These are phyloP conservation scores for Acmispon strigosus DNA, from an alignment of 306 rosid genomes.

Conservation along the genomic window DNA sequence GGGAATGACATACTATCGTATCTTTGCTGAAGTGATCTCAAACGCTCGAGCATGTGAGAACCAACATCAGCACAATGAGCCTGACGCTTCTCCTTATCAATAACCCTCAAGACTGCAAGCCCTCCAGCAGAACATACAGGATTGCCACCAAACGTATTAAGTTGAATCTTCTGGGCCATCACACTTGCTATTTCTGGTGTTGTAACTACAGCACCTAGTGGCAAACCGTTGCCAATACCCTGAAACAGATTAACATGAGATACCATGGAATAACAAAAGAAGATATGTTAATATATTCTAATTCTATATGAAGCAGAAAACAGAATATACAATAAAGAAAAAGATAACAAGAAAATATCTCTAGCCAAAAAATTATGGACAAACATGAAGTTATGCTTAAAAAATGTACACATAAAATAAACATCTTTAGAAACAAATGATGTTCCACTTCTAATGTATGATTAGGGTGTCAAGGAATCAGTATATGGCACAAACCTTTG, in stretches of 20 bases:
- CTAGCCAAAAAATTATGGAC: neutral
- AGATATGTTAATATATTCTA: neutral
- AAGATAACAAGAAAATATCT: neutral
- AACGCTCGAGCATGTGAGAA: slow-evolving; percentile 65
- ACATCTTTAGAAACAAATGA: neutral
- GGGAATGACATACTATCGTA: slow-evolving; percentile 54
- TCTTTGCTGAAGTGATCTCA: slow-evolving; percentile 60
- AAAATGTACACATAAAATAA: neutral
- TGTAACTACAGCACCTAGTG: slow-evolving; percentile 89
- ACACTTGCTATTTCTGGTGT: slow-evolving; percentile 90
- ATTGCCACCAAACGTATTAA: slow-evolving; percentile 89
- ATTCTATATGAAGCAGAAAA: neutral
- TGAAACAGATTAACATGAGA: slow-evolving; percentile 29
- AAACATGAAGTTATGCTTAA: neutral
- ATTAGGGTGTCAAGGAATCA: neutral
- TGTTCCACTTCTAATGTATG: slow-evolving; percentile 11
- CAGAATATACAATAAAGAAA: neutral
- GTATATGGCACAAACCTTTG: slow-evolving; percentile 52
- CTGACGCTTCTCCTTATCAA: slow-evolving; percentile 86
- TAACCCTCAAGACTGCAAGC: slow-evolving; percentile 72
- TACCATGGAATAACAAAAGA: neutral
- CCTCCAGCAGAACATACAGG: slow-evolving; percentile 96
- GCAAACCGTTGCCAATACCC: slow-evolving; percentile 95
- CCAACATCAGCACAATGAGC: slow-evolving; percentile 75
- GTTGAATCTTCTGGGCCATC: slow-evolving; percentile 63